Base-by-base conservation (phyloP, 345 rosid species). In the Brassica cretica region DNA sequence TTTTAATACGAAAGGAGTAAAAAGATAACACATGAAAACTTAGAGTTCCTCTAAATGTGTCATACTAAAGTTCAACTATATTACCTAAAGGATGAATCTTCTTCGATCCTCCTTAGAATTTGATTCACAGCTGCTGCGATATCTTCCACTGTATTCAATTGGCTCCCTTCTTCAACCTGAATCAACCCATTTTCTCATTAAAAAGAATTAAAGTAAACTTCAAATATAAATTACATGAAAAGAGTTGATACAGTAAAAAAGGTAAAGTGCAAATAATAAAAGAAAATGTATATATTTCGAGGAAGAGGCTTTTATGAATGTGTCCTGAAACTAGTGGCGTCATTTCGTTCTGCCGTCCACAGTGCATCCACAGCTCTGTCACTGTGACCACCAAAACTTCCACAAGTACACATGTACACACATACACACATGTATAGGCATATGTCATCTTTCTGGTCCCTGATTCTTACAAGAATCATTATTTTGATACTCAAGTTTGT, bases 161-260 rank as follows among this genome's bases (percentile, higher is more conserved):
- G 92, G 84, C 94, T 80, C 21, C 94, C 97, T 84, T 93, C 98
- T 70, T 91, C 98, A 41, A 86, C 86, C 98, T 93, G 85, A 59
- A 56, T n/a, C 58, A 53, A 53, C 60, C 60, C 60, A 53, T 53
- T 16, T 16, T 53, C 24, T 53, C 1, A 16, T 53, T 15, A 53
- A 2, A 53, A 53, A 53, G 21, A 16, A 53, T 16, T 8, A 53
- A 16, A 53, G 12, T 37, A 14, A 72, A 5, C 60, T 60, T n/a
- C 18, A 21, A 12, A 21, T 30, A 44, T 51, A 37, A 70, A 32
- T 69, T 58, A 55, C 71, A 53, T 29, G 66, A 74, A 60, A 44
- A 32, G 3, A 61, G 46, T 46, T 67, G 56, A 68, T 72, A 46
- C 12, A 10, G 27, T 59, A 44, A 18, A 67, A 67, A 72, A 72